Evolutionary conservation across 2,329 filamentous ascomycete species (phyloP).

Genomic region (Aureobasidium sp.): DNA sequence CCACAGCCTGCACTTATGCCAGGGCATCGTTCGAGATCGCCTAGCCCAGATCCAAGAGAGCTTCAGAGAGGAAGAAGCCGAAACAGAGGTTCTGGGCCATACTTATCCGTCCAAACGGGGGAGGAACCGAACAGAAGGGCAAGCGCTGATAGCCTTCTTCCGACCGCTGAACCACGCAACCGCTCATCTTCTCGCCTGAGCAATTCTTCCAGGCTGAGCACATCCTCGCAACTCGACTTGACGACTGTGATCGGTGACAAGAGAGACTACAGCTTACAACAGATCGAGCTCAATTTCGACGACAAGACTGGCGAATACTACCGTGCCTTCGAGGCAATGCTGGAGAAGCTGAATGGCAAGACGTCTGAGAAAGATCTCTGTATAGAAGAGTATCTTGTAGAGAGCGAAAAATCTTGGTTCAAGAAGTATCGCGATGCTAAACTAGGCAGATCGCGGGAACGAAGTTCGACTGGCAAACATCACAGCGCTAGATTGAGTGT

Average conservation of each 20-base stretch:
- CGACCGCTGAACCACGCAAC: background rate
- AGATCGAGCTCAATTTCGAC: slow-evolving; percentile 39
- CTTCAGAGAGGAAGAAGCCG: background rate
- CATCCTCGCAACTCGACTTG: slow-evolving; percentile 1
- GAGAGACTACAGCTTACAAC: background rate
- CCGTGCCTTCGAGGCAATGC: slow-evolving; percentile 47
- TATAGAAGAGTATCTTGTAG: slow-evolving; percentile 56
- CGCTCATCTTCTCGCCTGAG: background rate
- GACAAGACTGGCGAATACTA: slow-evolving; percentile 56
- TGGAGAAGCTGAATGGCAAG: slow-evolving; percentile 46
- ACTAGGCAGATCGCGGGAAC: slow-evolving; percentile 25
- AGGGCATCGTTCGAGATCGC: background rate
- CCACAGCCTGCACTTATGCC: background rate
- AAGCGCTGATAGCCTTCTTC: background rate
- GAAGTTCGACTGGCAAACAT: slow-evolving; percentile 25
- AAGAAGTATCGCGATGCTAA: slow-evolving; percentile 49
- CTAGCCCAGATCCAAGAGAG: background rate
- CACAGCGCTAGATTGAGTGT: background rate
- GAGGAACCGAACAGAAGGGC: background rate
- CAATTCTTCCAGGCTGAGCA: background rate
- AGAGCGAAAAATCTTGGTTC: slow-evolving; percentile 61
- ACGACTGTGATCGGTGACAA: background rate
- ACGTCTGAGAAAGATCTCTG: slow-evolving; percentile 52
- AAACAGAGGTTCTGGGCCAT: background rate
- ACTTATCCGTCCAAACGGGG: background rate